Base-by-base conservation (phyloP, 306 rosid species). In the Medicago lupulina region DNA sequence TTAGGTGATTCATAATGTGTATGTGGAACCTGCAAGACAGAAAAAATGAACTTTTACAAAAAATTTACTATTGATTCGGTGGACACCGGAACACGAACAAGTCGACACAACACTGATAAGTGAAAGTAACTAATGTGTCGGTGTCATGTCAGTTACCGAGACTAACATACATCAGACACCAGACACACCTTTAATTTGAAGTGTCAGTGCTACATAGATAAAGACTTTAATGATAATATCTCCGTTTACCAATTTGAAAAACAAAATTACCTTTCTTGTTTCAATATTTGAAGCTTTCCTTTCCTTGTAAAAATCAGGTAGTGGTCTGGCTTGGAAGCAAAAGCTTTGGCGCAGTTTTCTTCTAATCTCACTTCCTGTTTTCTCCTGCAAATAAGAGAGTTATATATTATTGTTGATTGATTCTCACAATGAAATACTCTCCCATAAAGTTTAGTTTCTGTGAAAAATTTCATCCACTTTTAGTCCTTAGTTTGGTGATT, bases 311-410 rank as follows among this genome's bases (percentile, higher is more conserved):
- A 95, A 95, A n/a, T 85, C 87, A 23, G 99, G 97, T 44, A 95
- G 80, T 36, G 99, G 99, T 85, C 96, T 87, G 36, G 99, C 99
- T 88, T 90, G 91, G 86, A 90, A 95, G 91, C 97, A 95, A 80
- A 90, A 80, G 86, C 81, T 88, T 83, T 91, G 91, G 11, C 92
- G 85, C 39, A 86, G 84, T 84, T 89, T 95, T 73, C 88, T 87
- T 73, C 87, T 87, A 21, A 87, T 84, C 82, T 90, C 97, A 43
- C 80, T 79, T 58, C 86, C 93, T 65, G 90, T 82, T 84, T 89
- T 92, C 69, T 86, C 97, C 98, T 95, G 88, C 90, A 83, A 57
- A 67, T 36, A 34, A 50, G 15, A 71, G 40, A 40, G 53, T 63
- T 25, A 15, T 8, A 70, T 53, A 28, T 8, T 14, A 43, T 36